Base-by-base conservation (phyloP, 768 basidiomycete species). In the Lactarius indigo region DNA sequence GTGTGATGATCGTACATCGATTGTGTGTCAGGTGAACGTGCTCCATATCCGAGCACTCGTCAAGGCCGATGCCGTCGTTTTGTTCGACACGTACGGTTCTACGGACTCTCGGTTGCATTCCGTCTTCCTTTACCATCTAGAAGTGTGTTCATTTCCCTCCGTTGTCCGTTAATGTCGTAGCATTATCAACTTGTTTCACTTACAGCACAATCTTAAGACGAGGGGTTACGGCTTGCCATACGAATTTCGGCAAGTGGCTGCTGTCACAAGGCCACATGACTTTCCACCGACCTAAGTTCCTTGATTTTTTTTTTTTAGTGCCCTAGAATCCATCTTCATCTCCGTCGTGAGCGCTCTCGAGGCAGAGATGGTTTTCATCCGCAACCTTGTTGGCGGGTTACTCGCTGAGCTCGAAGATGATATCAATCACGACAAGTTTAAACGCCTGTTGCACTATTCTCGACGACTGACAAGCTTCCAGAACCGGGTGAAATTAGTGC, bases 391-490 rank as follows among this genome's bases (percentile, higher is more conserved):
- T 60, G 91, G 92, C 61, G 91, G 93, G 4, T 81, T 98, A 12
- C 81, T 98, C 35, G 92, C 92, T 20, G 96, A 96, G 76, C 84
- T 98, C 59, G 96, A 98, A 74, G 93, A 94, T 66, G 91, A 96
- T 73, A 97, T 98, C 72, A 93, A 96, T 74, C 89, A 94, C 47
- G 96, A 97, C 77, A 92, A 94, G 63, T 92, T 98, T 76, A 94
- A 93, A 74, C 84, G 91, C 26, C 79, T 98, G 23, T 81, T 98
- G 37, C 93, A 97, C 75, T 97, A 96, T 77, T 96, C 94, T 3
- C 85, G 96, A 66, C 85, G 92, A 57, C 80, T 98, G 30, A 85
- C 88, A 7, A 87, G 88, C 69, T 98, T 98, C 76, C 91, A 96
- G 78, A 96, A 92, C 76, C 83, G 96, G 69, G 94, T 95, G 13